Conservation (phyloP, 2,329 filamentous ascomycete species). For the Hymenoscyphus salicellus region DNA sequence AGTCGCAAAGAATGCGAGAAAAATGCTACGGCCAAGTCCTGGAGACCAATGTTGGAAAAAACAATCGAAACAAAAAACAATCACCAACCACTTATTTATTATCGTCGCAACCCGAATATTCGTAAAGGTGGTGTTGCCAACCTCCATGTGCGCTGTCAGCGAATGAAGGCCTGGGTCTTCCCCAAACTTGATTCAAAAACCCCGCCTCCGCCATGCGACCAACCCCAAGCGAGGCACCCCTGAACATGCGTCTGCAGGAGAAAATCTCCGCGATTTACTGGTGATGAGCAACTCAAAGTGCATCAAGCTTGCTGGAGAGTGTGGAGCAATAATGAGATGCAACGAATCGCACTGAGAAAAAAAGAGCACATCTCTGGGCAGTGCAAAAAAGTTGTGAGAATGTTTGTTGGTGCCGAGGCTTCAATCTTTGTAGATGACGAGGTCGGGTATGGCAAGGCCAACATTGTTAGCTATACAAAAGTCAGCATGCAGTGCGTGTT, state of each 20-base stretch:
- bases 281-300: not conserved
- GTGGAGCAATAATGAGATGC: not conserved
- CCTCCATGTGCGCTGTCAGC: not conserved
- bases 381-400: not conserved
- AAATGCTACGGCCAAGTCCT: not conserved
- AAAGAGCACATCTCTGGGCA: not conserved
- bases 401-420: not conserved
- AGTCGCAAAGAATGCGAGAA: not conserved
- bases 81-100: not conserved
- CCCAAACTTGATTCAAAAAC: constrained; percentile 1
- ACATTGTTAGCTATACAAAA: constrained; percentile 5
- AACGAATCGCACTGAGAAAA: not conserved
- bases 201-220: not conserved
- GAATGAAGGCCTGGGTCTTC: constrained; percentile 7
- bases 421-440: constrained; percentile 2
- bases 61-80: not conserved
- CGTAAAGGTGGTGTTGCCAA: not conserved
- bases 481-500: not conserved
- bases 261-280: not conserved
- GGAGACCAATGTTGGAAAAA: not conserved
- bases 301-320: not conserved
- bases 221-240: not conserved
- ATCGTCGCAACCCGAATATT: not conserved
- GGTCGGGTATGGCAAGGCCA: constrained; percentile 8
- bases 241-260: not conserved